phyloP scores from a whole-genome alignment of 108 stramenopile genomes.

The Skeletonema grethae region DNA sequence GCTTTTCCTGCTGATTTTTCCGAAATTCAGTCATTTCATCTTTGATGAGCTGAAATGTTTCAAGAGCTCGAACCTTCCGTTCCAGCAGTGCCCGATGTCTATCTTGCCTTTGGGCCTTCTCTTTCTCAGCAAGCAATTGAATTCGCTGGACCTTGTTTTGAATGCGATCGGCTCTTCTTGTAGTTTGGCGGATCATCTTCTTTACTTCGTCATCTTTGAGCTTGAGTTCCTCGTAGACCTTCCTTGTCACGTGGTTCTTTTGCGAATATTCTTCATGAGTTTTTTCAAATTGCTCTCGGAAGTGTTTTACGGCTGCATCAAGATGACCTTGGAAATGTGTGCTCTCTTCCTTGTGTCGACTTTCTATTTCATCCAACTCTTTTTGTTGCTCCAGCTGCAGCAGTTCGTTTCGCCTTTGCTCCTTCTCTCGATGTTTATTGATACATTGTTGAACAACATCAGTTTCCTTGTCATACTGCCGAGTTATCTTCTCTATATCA shows the following conservation, averaged over 20 bases:
- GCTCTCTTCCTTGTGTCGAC: constrained; percentile 27
- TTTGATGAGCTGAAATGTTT: constrained; percentile 34
- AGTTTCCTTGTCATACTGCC: constrained; percentile 26
- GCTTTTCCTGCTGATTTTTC: constrained; percentile 36
- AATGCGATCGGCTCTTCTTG: constrained; percentile 24
- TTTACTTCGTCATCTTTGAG: constrained; percentile 34
- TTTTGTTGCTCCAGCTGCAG: constrained; percentile 24
- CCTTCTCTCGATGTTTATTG: constrained; percentile 12
- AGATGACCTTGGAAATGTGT: constrained; percentile 19
- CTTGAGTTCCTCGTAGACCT: constrained; percentile 31
- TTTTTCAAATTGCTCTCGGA: constrained; percentile 37
- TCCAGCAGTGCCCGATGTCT: constrained; percentile 22
- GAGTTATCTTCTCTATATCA: constrained; percentile 23
- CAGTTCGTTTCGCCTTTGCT: constrained; percentile 15
- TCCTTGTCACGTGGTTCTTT: constrained; percentile 27
- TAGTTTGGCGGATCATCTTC: constrained; percentile 27
- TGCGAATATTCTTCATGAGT: constrained; percentile 29
- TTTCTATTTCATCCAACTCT: constrained; percentile 45
- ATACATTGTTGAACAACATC: constrained; percentile 22
- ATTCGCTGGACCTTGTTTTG: constrained; percentile 32
- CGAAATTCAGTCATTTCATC: constrained; percentile 36
- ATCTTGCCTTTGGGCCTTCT: constrained; percentile 34
- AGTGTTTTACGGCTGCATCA: constrained; percentile 28
- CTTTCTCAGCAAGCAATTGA: constrained; percentile 38
- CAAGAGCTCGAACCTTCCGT: constrained; percentile 41